Percentiles rank a stretch among this genome's conserved stretches.
Evolutionary conservation across 2,329 filamentous ascomycete genomes (phyloP).

Genomic region (Nigrograna mackinnonii): DNA sequence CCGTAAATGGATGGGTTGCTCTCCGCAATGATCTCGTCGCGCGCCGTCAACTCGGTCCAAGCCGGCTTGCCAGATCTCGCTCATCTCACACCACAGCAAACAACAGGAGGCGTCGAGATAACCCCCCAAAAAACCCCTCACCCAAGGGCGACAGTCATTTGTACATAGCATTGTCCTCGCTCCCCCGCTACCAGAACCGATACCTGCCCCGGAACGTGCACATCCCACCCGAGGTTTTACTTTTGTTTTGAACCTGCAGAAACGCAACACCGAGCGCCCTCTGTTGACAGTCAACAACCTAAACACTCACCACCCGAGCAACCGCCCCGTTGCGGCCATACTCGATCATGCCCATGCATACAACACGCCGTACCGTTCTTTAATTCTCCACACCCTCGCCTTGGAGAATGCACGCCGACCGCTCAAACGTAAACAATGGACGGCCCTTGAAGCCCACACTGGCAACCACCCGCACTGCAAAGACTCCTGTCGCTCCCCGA

Average conservation of each 20-base stretch:
- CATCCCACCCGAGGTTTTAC: too few species aligned
- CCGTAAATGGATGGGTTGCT: background rate
- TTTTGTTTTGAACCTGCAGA: too few species aligned
- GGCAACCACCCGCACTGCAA: constrained; percentile 61
- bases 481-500: constrained; percentile 63
- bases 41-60: background rate
- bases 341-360: background rate
- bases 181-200: too few species aligned
- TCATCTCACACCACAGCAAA: background rate
- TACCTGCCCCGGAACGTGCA: too few species aligned
- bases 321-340: background rate
- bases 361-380: background rate
- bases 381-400: background rate
- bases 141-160: too few species aligned
- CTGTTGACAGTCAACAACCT: too few species aligned
- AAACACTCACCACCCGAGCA: too few species aligned
- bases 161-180: too few species aligned
- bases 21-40: background rate
- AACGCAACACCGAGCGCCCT: too few species aligned
- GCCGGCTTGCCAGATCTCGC: background rate
- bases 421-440: constrained; percentile 52
- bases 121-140: too few species aligned
- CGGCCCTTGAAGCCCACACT: constrained; percentile 71
- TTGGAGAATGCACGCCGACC: constrained; percentile 43
- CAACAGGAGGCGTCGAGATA: too few species aligned